phyloP scores from a whole-genome alignment of 495 filamentous ascomycete species.

The Niebla homalea region DNA sequence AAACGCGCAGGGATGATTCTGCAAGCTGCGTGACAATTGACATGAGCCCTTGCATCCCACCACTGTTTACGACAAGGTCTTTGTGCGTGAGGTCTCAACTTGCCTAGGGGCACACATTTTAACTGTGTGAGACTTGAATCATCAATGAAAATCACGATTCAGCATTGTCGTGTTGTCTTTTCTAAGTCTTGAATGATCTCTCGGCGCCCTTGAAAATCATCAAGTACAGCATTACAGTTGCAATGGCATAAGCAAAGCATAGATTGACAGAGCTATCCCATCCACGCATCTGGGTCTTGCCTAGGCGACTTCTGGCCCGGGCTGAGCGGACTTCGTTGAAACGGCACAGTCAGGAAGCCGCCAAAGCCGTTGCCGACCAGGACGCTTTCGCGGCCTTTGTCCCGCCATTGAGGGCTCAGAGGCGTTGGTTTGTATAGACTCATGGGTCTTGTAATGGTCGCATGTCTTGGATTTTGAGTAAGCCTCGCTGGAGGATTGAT shows the following conservation, averaged over 20 bases:
- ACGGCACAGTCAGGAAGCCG: conserved; percentile 69
- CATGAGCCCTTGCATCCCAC: neutral
- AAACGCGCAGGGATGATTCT: neutral
- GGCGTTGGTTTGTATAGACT: conserved; percentile 37
- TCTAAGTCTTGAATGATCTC: neutral
- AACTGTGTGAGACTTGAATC: no score
- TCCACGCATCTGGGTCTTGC: conserved; percentile 13
- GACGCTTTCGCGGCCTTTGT: conserved; percentile 44
- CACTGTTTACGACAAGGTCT: no score
- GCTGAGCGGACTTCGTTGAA: conserved; percentile 29
- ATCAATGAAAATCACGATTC: no score
- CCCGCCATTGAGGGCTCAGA: conserved; percentile 45
- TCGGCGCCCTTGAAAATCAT: neutral
- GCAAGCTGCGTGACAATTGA: neutral
- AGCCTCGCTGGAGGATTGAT: conserved; percentile 32
- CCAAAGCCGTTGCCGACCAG: conserved; percentile 68
- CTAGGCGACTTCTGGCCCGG: conserved; percentile 5
- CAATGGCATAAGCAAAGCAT: neutral
- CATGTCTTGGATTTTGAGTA: conserved; percentile 21
- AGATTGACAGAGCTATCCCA: conserved; percentile 15
- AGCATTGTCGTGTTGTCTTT: neutral
- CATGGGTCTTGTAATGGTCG: conserved; percentile 35
- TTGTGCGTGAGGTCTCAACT: no score
- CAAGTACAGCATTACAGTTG: neutral
- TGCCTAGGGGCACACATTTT: no score